phyloP scores from a whole-genome alignment of 257 asterid genomes.

The Solanum sitiens region DNA sequence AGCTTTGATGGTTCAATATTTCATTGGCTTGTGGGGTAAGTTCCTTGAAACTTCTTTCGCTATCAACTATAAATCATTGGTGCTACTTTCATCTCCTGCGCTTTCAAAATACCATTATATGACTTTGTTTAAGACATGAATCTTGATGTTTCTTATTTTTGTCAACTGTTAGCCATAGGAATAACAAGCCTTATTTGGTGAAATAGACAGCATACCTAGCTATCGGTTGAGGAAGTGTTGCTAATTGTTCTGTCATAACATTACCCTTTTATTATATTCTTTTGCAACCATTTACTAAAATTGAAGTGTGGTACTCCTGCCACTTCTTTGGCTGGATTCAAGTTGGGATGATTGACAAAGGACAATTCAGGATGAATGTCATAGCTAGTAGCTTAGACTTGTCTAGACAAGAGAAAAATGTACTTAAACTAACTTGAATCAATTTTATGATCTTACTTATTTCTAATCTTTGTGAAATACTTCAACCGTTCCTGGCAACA shows the following conservation, averaged over 20 bases:
- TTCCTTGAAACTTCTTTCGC: neutral
- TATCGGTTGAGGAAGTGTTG: neutral
- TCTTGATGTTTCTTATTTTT: neutral
- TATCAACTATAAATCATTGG: neutral
- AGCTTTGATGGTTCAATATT: constrained; percentile 94
- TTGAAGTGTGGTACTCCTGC: neutral
- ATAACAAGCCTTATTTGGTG: neutral
- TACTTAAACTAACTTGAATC: neutral
- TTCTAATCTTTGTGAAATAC: neutral
- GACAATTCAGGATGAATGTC: neutral
- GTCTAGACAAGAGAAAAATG: neutral
- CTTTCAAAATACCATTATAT: neutral
- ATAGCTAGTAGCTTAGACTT: neutral
- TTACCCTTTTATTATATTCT: neutral
- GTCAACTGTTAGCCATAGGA: neutral
- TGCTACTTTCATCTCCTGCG: neutral
- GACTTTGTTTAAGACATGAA: neutral
- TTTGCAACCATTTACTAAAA: neutral
- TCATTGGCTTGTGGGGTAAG: constrained; percentile 98
- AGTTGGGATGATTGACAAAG: neutral
- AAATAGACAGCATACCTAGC: neutral
- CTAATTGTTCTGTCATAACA: neutral
- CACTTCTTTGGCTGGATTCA: neutral
- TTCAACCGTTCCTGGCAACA: neutral
- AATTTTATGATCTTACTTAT: neutral